These are phyloP conservation scores for Microcyclosporella mali DNA, from an alignment of 2,329 filamentous ascomycete species.

Conservation along the genomic window DNA sequence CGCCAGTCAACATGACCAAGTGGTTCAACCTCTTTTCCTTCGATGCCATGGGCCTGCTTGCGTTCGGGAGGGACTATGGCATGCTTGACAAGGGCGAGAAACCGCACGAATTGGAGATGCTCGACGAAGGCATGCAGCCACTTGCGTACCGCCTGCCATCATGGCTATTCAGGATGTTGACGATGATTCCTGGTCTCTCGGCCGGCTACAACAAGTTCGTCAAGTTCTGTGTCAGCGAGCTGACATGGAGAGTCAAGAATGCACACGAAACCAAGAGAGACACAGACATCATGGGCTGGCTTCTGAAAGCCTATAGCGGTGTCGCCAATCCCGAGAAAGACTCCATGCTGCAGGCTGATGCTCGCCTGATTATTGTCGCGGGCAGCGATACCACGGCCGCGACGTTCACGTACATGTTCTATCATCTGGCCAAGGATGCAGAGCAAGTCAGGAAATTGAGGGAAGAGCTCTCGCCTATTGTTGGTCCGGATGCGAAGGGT, in stretches of 20 bases:
- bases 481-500: slow-evolving; percentile 9
- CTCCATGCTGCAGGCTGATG: slow-evolving; percentile 26
- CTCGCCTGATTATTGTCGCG: slow-evolving; percentile 34
- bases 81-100: slow-evolving; percentile 34
- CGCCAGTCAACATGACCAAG: slow-evolving; percentile 35
- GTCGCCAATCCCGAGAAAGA: slow-evolving; percentile 26
- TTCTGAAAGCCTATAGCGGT: slow-evolving; percentile 28
- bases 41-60: slow-evolving; percentile 43
- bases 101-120: slow-evolving; percentile 34
- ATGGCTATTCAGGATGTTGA: slow-evolving; percentile 34
- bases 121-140: slow-evolving; percentile 32
- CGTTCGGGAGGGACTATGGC: slow-evolving; percentile 39
- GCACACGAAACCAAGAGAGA: slow-evolving; percentile 17
- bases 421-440: slow-evolving; percentile 32
- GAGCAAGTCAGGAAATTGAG: slow-evolving; percentile 29
- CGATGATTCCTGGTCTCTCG: slow-evolving; percentile 31
- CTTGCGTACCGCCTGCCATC: slow-evolving; percentile 26
- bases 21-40: slow-evolving; percentile 41
- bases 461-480: slow-evolving; percentile 29
- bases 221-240: slow-evolving; percentile 33
- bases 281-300: slow-evolving; percentile 30
- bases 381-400: slow-evolving; percentile 41
- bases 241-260: slow-evolving; percentile 32
- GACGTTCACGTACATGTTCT: slow-evolving; percentile 39
- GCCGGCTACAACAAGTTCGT: slow-evolving; percentile 34